Evolutionary conservation across 768 basidiomycete species (phyloP).

Genomic region (Rhizopogon sp.): DNA sequence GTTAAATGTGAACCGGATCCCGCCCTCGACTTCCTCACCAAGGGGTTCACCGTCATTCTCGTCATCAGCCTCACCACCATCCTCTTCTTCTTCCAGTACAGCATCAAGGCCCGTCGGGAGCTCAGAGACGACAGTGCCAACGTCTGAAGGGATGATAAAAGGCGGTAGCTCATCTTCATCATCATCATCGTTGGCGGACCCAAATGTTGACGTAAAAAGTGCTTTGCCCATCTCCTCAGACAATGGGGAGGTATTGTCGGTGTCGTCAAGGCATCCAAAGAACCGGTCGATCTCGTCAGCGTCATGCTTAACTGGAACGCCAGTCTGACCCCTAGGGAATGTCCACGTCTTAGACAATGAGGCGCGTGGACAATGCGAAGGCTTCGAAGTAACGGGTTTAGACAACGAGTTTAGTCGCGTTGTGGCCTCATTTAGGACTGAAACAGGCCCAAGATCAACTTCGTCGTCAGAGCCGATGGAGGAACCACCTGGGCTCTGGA

Average conservation of each 20-base stretch:
- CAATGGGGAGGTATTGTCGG: conserved; percentile 44
- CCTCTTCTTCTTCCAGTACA: conserved; percentile 39
- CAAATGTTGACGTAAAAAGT: conserved; percentile 52
- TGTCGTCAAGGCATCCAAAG: conserved; percentile 62
- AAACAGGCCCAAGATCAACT: conserved; percentile 15
- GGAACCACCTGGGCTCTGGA: conserved; percentile 41
- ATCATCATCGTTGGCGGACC: conserved; percentile 35
- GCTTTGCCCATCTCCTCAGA: conserved; percentile 51
- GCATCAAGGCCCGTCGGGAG: conserved; percentile 27
- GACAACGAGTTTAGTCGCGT: conserved; percentile 2
- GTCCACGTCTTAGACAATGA: conserved; percentile 70
- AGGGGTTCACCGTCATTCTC: conserved; percentile 48
- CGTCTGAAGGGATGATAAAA: conserved; percentile 42
- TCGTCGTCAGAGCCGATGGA: conserved; percentile 55
- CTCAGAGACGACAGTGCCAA: conserved; percentile 37
- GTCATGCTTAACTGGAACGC: conserved; percentile 19
- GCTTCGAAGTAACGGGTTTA: conserved; percentile 10
- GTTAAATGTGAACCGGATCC: conserved; percentile 71
- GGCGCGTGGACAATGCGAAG: conserved; percentile 26
- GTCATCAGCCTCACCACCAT: conserved; percentile 17
- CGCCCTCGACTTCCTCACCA: conserved; percentile 55
- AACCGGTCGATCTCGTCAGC: conserved; percentile 64
- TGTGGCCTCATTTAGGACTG: conserved; percentile 15
- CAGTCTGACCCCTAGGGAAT: conserved; percentile 41
- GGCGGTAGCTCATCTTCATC: conserved; percentile 47